Base-by-base conservation (phyloP, 805 yeast genomes). In the Blastobotrys muscicola region DNA sequence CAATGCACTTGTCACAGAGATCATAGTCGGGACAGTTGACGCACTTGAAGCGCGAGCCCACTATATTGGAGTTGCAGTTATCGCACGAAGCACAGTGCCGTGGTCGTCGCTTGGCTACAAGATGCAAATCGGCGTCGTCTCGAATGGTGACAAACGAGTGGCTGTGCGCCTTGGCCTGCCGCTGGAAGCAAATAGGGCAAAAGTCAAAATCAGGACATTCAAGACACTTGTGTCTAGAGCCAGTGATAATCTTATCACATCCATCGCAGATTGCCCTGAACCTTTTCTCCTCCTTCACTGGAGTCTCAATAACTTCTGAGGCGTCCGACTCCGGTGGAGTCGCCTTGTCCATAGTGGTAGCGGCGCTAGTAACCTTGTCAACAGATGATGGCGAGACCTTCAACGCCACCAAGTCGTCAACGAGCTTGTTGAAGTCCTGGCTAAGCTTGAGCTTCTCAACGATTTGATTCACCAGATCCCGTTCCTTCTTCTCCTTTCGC, bases 131-230 rank as follows among this genome's bases (percentile, higher is more conserved):
- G 8, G 33, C 35, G 8, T 43, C 41, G 13, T 35, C 29, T 29
- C 30, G 34, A 20, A 56, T 15, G 14, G 35, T 15, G 23, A 48
- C 54, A 42, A 56, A 54, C 3, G 34, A 20, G 40, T 38, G 41
- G 29, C 23, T 30, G 29, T 56, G 60, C 7, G 30, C 39, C 4
- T 20, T 33, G 8, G 33, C 41, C 2, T 53, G 55, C 11, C 39
- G 39, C 3, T 38, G 44, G 44, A 57, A 58, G 45, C 72, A 67
- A 1, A 38, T 20, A 13, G 60, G 59, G 55, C 80, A 75, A 44
- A 72, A 58, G 55, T 75, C 78, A 56, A 61, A 73, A 50, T 76
- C 71, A 4, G 59, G 55, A 53, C 81, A 76, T 12, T 61, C 60
- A 39, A 67, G 52, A 52, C 81, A 76, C 47, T 65, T 66, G 59